A percentile compares a stretch with the other conserved stretches of the same genome.
These are phyloP conservation scores for Plantago major DNA, from an alignment of 257 asterid species.

Conservation along the genomic window DNA sequence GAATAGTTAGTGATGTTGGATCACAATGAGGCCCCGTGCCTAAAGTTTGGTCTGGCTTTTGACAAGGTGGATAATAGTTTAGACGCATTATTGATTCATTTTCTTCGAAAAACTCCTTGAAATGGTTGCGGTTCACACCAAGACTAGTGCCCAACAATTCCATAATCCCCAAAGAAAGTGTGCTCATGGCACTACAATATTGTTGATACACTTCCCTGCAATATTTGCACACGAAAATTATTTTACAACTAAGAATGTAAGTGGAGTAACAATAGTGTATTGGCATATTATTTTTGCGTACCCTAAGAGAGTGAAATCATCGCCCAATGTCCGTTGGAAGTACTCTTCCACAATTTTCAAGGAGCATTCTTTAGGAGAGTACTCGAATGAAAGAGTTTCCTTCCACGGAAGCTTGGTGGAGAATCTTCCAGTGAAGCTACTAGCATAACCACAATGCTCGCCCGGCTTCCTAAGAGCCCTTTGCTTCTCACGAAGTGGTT, in stretches of 20 bases:
- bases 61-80: conserved; percentile 86
- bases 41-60: conserved; percentile 61
- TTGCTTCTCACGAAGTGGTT: conserved; percentile 55
- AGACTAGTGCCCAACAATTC: conserved; percentile 82
- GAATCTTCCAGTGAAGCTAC: conserved; percentile 85
- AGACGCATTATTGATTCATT: conserved; percentile 87
- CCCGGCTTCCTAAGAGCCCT: conserved; percentile 63
- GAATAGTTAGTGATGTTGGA: conserved; percentile 88
- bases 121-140: conserved; percentile 37
- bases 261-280: background rate
- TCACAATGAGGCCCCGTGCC: conserved; percentile 98
- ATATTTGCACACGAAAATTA: background rate
- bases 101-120: conserved; percentile 54
- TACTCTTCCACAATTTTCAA: conserved; percentile 55
- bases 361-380: conserved; percentile 30
- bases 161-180: conserved; percentile 73
- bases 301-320: conserved; percentile 56
- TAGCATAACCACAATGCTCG: conserved; percentile 86
- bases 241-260: no score
- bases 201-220: conserved; percentile 63
- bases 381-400: conserved; percentile 81
- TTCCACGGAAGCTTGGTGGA: conserved; percentile 92
- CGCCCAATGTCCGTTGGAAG: conserved; percentile 43
- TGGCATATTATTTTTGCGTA: conserved; percentile 12
- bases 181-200: conserved; percentile 70